Evolutionary conservation across 495 filamentous ascomycete genomes (phyloP), one percentile per base, ranked within the genome.

Genomic region (Trichoderma reesei): DNA sequence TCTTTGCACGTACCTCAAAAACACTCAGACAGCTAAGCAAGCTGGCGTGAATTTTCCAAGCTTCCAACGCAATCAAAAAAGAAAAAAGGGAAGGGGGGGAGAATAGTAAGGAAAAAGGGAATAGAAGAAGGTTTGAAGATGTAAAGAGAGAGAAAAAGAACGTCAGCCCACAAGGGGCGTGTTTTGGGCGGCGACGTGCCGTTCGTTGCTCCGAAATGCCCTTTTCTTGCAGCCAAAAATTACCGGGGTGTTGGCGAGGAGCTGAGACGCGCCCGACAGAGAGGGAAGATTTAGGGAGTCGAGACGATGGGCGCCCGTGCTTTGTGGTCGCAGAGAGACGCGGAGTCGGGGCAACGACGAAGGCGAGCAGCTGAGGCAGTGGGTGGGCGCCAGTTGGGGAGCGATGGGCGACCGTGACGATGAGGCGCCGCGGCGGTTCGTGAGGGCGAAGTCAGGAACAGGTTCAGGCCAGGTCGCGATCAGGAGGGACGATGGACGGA

Each of bases 121-220:
- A 14, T 26, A 18, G 26, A 16, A 16, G 51, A 41, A n/a, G n/a
- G n/a, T n/a, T 13, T 60, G 41, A 60, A 26, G 41, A 41, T 31
- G n/a, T n/a, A 36, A 46, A 41, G 41, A 65, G 13, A 62, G 34
- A 36, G 39, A 62, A 60, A 67, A 62, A 31, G 59, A 44, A 67
- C 63, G 48, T 46, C 41, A 59, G 65, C 61, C 38, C 51, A 31
- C 51, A 56, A 56, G 51, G 51, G 51, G 51, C 51, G 51, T n/a
- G n/a, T n/a, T n/a, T 56, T 56, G 31, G 51, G 51, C 51, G 34
- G 51, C 51, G 26, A 31, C 51, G 51, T 56, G 51, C 51, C 51
- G 51, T 56, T 56, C 51, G 51, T 56, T 56, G 16, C 31, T 34
- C 51, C 31, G 20, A 18, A 34, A 56, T 31, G 51, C 51, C 51